These are phyloP conservation scores for Neonectria ditissima DNA, from an alignment of 2,329 filamentous ascomycete genomes.

Conservation along the genomic window DNA sequence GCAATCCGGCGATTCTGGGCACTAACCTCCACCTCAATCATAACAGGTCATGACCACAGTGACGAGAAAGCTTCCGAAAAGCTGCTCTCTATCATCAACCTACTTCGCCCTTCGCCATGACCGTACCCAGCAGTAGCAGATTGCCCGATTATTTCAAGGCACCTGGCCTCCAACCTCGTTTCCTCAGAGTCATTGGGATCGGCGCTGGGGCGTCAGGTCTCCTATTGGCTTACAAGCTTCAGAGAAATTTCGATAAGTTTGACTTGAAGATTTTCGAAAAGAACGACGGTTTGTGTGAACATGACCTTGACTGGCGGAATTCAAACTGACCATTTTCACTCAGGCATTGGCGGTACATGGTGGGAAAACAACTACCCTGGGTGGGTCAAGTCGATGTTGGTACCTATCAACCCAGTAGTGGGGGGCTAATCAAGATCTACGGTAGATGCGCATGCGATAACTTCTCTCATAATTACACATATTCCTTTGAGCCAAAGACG, in stretches of 20 bases:
- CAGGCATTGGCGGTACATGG: slow-evolving; percentile 69
- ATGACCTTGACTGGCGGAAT: not conserved
- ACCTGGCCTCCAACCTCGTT: not conserved
- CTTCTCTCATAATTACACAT: slow-evolving; percentile 63
- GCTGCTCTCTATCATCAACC: not conserved
- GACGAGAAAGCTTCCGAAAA: too few species aligned
- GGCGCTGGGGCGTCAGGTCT: slow-evolving; percentile 18
- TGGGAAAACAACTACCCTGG: slow-evolving; percentile 70
- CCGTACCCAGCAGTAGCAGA: too few species aligned
- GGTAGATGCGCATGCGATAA: slow-evolving; percentile 62
- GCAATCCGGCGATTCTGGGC: too few species aligned
- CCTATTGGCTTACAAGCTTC: slow-evolving; percentile 16
- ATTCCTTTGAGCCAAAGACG: slow-evolving; percentile 55
- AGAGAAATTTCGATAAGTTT: slow-evolving; percentile 13
- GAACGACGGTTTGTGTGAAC: slow-evolving; percentile 47
- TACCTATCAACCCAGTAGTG: not conserved
- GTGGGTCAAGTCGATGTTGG: not conserved
- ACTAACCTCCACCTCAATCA: too few species aligned
- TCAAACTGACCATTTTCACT: slow-evolving; percentile 19
- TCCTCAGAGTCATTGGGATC: slow-evolving; percentile 15
- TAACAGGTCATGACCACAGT: too few species aligned
- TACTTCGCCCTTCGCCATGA: not conserved
- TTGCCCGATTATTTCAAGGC: not conserved
- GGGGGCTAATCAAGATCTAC: not conserved
- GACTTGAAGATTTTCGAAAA: slow-evolving; percentile 62